phyloP scores from a whole-genome alignment of 768 basidiomycete genomes.

The Botryobasidium botryosum region DNA sequence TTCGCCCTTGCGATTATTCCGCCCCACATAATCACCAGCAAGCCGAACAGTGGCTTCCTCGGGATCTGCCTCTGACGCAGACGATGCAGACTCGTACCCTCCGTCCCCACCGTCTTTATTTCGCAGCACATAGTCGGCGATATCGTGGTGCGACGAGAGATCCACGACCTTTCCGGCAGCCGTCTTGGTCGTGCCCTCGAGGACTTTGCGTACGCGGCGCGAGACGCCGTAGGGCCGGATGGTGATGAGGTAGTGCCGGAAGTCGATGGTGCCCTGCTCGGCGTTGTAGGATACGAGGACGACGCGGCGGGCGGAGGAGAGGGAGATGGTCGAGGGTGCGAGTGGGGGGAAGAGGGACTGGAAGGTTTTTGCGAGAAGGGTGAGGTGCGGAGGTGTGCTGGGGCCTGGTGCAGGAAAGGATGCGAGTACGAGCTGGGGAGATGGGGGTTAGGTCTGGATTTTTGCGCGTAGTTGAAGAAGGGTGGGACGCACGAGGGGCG shows the following conservation, averaged over 20 bases:
- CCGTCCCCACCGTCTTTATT: slow-evolving; percentile 36
- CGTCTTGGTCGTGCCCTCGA: slow-evolving; percentile 40
- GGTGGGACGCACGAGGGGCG: slow-evolving; percentile 58
- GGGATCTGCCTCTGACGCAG: slow-evolving; percentile 61
- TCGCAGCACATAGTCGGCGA: slow-evolving; percentile 84
- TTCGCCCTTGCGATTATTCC: slow-evolving; percentile 85
- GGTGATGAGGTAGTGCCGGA: slow-evolving; percentile 89
- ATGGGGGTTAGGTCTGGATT: not conserved
- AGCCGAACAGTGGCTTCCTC: slow-evolving; percentile 63
- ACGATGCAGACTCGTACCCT: slow-evolving; percentile 66
- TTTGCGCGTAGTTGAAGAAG: not conserved
- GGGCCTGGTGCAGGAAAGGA: slow-evolving; percentile 67
- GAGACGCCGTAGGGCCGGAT: slow-evolving; percentile 92
- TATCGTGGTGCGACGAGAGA: slow-evolving; percentile 79
- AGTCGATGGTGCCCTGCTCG: slow-evolving; percentile 70
- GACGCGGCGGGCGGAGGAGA: slow-evolving; percentile 83
- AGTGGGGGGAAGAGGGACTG: slow-evolving; percentile 94
- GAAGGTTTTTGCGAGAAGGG: slow-evolving; percentile 89
- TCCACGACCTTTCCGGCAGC: slow-evolving; percentile 39
- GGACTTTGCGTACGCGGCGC: slow-evolving; percentile 69
- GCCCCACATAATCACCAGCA: slow-evolving; percentile 85
- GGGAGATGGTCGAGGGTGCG: slow-evolving; percentile 55
- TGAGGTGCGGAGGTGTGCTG: slow-evolving; percentile 62
- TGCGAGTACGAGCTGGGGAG: slow-evolving; percentile 75
- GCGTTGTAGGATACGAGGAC: slow-evolving; percentile 86